Evolutionary conservation across 106 monocot species (phyloP).

Genomic region (Gastrodia elata): DNA sequence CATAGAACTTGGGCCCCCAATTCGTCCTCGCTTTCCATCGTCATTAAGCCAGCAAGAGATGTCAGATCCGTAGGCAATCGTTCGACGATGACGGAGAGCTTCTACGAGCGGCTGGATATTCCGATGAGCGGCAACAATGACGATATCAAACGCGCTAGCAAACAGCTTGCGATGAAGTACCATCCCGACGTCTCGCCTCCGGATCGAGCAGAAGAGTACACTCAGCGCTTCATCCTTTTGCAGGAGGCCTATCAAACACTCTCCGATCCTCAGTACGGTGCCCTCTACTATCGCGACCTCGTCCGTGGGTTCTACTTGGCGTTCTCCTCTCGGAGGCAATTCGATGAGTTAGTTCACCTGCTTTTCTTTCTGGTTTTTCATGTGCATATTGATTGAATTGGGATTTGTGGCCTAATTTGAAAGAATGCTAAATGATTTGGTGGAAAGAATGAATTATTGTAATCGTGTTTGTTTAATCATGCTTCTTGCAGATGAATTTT

Average conservation of each 20-base stretch:
- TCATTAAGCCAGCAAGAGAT: neutral
- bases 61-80: neutral
- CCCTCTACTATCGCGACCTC: conserved; percentile 56
- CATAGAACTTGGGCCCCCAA: too few relatives aligned
- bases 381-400: neutral
- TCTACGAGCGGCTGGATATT: conserved; percentile 52
- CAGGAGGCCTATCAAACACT: conserved; percentile 75
- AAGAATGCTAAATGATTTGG: neutral
- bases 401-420: neutral
- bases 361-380: neutral
- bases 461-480: neutral
- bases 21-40: neutral
- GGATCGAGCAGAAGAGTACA: conserved; percentile 39
- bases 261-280: conserved; percentile 61
- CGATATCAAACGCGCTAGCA: conserved; percentile 31
- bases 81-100: conserved; percentile 14
- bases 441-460: neutral
- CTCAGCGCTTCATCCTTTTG: conserved; percentile 44
- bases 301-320: conserved; percentile 43
- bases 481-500: neutral
- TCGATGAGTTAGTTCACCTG: conserved; percentile 24
- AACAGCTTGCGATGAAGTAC: conserved; percentile 24
- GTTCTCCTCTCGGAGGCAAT: conserved; percentile 35
- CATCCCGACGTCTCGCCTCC: conserved; percentile 37
- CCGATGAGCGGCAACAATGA: conserved; percentile 17